Evolutionary conservation across 306 rosid genomes (phyloP).

Genomic region (Dalbergia oliveri): DNA sequence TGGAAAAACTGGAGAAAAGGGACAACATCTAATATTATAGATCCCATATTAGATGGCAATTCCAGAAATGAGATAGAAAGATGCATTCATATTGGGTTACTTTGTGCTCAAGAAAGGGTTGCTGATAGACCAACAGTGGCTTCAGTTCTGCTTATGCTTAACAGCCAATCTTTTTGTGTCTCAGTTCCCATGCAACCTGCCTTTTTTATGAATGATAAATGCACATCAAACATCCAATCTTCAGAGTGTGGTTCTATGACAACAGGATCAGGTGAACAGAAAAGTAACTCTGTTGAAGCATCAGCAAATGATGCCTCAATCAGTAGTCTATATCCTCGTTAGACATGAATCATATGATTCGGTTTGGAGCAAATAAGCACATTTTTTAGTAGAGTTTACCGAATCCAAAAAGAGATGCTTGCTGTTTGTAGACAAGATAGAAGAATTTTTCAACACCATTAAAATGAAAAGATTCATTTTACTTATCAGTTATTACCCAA

Average conservation of each 20-base stretch:
- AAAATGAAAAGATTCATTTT: not conserved
- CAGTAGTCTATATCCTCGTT: conserved; percentile 42
- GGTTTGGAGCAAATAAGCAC: conserved; percentile 35
- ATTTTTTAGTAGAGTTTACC: not conserved
- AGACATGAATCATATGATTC: conserved; percentile 1
- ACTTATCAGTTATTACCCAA: too few species aligned
- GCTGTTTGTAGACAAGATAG: not conserved
- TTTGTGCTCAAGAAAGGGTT: conserved; percentile 51
- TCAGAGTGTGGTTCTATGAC: not conserved
- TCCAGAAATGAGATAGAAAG: conserved; percentile 43
- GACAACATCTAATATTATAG: conserved; percentile 24
- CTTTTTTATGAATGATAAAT: not conserved
- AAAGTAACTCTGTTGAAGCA: not conserved
- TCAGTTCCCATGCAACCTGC: conserved; percentile 45
- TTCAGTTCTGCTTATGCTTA: conserved; percentile 47
- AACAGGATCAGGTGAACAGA: not conserved
- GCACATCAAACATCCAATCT: conserved; percentile 23
- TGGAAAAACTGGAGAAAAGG: conserved; percentile 59
- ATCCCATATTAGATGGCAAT: conserved; percentile 44
- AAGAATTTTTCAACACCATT: not conserved
- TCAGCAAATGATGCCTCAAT: conserved; percentile 42
- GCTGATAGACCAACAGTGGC: conserved; percentile 44
- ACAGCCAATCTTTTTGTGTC: conserved; percentile 24
- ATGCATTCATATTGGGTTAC: conserved; percentile 47
- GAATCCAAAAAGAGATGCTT: not conserved